These are phyloP conservation scores for Limnomonas spitsbergensis DNA, from an alignment of 139 green algal genomes.

Conservation along the genomic window DNA sequence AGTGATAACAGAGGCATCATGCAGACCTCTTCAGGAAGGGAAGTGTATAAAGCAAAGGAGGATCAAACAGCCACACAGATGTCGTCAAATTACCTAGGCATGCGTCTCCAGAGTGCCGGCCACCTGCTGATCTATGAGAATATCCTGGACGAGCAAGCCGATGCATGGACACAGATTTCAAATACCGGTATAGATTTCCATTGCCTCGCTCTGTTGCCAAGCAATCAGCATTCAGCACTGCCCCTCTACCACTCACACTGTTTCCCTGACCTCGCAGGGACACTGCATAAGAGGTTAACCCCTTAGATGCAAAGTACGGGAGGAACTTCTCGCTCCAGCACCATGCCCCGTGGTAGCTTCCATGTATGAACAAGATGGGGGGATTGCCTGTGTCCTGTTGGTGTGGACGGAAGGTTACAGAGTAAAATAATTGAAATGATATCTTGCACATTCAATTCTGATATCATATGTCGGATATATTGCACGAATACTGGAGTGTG, in stretches of 20 bases:
- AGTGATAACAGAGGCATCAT: neutral
- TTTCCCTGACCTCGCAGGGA: slow-evolving; percentile 68
- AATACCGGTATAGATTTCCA: neutral
- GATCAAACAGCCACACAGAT: neutral
- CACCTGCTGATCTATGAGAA: slow-evolving; percentile 10
- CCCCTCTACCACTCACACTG: slow-evolving; percentile 22
- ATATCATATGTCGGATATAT: no score
- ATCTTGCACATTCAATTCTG: no score
- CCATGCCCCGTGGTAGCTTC: slow-evolving; percentile 86
- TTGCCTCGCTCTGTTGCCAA: no score
- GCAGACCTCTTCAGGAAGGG: neutral
- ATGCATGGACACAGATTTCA: neutral
- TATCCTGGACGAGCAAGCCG: neutral
- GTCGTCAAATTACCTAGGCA: slow-evolving; percentile 20
- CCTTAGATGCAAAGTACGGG: slow-evolving; percentile 69
- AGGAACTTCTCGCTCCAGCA: slow-evolving; percentile 85
- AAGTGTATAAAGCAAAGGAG: neutral
- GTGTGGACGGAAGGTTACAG: no score
- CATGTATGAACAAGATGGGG: slow-evolving; percentile 86
- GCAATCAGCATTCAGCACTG: no score
- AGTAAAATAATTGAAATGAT: no score
- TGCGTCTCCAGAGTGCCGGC: slow-evolving; percentile 57
- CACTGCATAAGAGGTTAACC: slow-evolving; percentile 69
- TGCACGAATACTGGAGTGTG: no score
- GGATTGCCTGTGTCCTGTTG: slow-evolving; percentile 31